Conservation (phyloP, 2,329 filamentous ascomycete species). For the Tolypocladium sp. region DNA sequence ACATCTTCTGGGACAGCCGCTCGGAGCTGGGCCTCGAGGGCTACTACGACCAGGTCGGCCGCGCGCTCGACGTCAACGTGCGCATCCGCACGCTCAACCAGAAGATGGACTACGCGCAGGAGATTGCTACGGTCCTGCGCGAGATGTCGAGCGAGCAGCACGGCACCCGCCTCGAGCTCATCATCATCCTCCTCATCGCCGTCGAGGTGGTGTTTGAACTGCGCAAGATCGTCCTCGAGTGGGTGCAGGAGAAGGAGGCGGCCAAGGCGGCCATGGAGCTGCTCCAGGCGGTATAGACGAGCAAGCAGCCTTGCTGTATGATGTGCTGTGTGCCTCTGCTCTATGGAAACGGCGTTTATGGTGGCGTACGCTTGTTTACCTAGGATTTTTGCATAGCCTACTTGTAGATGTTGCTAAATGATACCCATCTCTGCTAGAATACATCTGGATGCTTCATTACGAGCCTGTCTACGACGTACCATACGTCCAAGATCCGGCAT, state of each 20-base stretch:
- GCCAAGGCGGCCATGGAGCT: background rate
- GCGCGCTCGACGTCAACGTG: constrained; percentile 81
- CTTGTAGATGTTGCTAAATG: background rate
- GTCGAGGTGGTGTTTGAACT: constrained; percentile 89
- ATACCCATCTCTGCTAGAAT: background rate
- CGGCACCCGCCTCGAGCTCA: constrained; percentile 81
- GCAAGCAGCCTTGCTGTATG: background rate
- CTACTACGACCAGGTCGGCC: constrained; percentile 91
- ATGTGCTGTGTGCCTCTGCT: background rate
- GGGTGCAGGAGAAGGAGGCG: constrained; percentile 15
- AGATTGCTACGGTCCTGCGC: constrained; percentile 82
- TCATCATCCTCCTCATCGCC: constrained; percentile 88
- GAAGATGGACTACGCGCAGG: constrained; percentile 95
- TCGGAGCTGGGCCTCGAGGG: constrained; percentile 85
- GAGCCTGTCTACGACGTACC: background rate
- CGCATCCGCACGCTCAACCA: constrained; percentile 88
- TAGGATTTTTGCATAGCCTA: background rate
- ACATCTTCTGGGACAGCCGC: constrained; percentile 91
- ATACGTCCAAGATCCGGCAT: background rate
- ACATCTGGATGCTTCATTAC: background rate
- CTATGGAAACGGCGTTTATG: background rate
- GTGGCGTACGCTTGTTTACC: background rate
- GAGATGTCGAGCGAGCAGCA: constrained; percentile 89
- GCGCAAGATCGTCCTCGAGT: constrained; percentile 60
- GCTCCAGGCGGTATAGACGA: background rate